Base-by-base conservation (phyloP, 371 early-diverging fungal species). In the Smittium mucronatum region DNA sequence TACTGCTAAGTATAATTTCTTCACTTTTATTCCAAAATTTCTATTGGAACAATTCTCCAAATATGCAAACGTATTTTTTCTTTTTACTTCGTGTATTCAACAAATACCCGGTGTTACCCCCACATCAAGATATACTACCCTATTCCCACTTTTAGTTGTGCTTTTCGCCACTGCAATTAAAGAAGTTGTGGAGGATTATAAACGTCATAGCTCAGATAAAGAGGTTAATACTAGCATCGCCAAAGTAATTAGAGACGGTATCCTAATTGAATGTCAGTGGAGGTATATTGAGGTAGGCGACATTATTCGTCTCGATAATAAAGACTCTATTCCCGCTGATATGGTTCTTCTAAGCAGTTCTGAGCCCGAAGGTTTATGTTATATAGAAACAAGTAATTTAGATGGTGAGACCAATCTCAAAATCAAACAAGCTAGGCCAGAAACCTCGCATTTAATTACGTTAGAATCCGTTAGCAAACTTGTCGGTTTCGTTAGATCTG, bases 371-470 rank as follows among this genome's bases (percentile, higher is more conserved):
- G 93, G 88, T 35, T 81, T 92, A 73, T 94, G 95, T 73, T 97
- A 93, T 75, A 88, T 96, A 58, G 96, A 98, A 75, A 96, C 98
- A 32, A 91, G 91, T 71, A 95, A 94, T 78, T 78, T 98, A 71
- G 95, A 98, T 76, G 98, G 98, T 69, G 98, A 98, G 80, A 92
- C 91, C 57, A 95, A 96, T 78, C 76, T 96, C 63, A 96, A 96
- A 73, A 88, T 93, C 69, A 92, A 92, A 74, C 94, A 93, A 76
- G 92, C 88, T 0, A 72, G 86, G 16, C 79, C 85, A 0, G 89
- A 91, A 73, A 93, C 94, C 1, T 81, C 87, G 0, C 72, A 73
- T 21, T 64, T 89, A 25, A 70, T 89, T 34, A 83, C 84, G 35
- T 86, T 91, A 1, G 73, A 80, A 0, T 84, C 85, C n/a, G 80